Conservation (phyloP, 441 rosid species). For the Arabidopsis lyrata region DNA sequence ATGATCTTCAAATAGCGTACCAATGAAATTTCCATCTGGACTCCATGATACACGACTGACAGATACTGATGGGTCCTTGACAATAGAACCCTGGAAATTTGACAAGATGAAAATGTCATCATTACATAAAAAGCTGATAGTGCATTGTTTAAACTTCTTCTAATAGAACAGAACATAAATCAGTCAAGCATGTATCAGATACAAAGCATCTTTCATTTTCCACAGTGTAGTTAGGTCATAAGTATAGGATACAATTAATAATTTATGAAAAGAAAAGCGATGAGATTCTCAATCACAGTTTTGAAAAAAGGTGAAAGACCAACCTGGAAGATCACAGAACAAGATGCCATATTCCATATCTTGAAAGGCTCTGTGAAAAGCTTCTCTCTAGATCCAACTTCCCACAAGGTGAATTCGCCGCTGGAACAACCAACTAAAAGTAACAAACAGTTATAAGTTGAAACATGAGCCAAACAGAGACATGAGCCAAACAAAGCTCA, state of each 20-base stretch:
- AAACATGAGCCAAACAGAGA: conserved; percentile 24
- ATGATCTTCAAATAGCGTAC: conserved; percentile 13
- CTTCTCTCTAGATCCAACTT: conserved; percentile 61
- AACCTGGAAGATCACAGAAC: conserved; percentile 61
- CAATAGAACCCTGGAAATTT: conserved; percentile 27
- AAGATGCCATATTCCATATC: conserved; percentile 61
- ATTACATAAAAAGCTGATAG: conserved; percentile 16
- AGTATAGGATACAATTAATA: not conserved
- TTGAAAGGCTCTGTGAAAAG: conserved; percentile 60
- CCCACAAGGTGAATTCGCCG: conserved; percentile 71
- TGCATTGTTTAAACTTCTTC: conserved; percentile 5
- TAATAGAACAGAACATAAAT: conserved; percentile 13
- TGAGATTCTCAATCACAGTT: not conserved
- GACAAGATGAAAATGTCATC: conserved; percentile 16
- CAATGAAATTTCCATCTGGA: conserved; percentile 37
- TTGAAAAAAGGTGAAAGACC: not conserved
- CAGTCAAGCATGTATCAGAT: conserved; percentile 10
- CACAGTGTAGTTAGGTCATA: not conserved
- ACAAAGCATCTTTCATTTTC: not conserved
- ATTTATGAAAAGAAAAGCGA: not conserved
- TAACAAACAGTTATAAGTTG: conserved; percentile 16
- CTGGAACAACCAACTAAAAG: conserved; percentile 60
- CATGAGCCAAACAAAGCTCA: conserved; percentile 25
- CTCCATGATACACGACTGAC: conserved; percentile 39
- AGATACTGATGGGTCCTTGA: conserved; percentile 31